Evolutionary conservation across 768 basidiomycete genomes (phyloP).

Genomic region (Neoboletus magnificus): DNA sequence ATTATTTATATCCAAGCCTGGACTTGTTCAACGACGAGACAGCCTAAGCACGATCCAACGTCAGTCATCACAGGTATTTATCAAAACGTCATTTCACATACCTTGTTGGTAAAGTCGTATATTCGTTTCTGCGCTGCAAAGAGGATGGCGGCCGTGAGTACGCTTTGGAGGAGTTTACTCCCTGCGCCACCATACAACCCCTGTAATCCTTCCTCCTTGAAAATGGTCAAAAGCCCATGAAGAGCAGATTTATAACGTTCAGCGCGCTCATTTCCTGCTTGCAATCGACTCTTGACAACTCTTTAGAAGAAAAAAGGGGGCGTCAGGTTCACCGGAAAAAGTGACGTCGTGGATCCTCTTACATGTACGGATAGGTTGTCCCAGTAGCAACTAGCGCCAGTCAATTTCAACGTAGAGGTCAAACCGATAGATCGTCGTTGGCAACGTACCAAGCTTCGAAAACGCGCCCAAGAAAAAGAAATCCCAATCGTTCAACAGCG

Average conservation of each 20-base stretch:
- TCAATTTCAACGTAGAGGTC: background rate
- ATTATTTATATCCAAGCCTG: background rate
- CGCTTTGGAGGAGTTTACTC: conserved; percentile 88
- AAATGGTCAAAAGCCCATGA: conserved; percentile 73
- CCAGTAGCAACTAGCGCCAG: conserved; percentile 43
- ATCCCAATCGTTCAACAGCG: conserved; percentile 75
- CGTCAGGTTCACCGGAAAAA: background rate
- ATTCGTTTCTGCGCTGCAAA: conserved; percentile 87
- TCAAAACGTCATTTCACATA: conserved; percentile 6
- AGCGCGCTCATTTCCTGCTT: conserved; percentile 67
- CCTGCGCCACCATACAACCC: conserved; percentile 86
- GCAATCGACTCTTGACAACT: conserved; percentile 76
- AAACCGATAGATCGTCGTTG: background rate
- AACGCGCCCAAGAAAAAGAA: conserved; percentile 94
- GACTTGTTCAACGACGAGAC: conserved; percentile 11
- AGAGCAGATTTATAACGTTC: conserved; percentile 72
- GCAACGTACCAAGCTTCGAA: conserved; percentile 72
- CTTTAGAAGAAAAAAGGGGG: conserved; percentile 20
- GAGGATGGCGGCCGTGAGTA: conserved; percentile 90
- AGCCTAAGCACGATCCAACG: conserved; percentile 5
- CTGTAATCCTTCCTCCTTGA: conserved; percentile 72
- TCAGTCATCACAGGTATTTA: background rate
- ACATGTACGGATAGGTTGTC: conserved; percentile 76
- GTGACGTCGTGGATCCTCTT: conserved; percentile 17
- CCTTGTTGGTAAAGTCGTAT: conserved; percentile 65